A percentile compares a stretch with the other conserved stretches of the same genome.
phyloP scores from a whole-genome alignment of 805 yeast species.

The Danielia oregonensis region DNA sequence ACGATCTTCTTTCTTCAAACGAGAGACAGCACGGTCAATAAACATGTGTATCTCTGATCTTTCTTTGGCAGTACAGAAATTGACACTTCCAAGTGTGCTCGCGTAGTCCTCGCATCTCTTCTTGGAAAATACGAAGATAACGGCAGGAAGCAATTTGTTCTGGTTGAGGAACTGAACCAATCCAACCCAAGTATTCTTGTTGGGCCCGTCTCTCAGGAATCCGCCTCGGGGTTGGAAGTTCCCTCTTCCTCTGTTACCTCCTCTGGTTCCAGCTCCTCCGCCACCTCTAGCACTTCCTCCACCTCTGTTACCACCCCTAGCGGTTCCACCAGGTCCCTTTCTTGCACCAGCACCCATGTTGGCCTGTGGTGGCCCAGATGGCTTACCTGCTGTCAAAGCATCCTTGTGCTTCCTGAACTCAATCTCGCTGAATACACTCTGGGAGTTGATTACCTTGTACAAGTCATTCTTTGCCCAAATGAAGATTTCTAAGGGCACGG shows the following conservation, averaged over 20 bases:
- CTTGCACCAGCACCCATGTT: constrained; percentile 38
- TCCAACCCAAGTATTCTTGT: constrained; percentile 72
- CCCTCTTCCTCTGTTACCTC: constrained; percentile 36
- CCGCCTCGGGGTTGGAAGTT: constrained; percentile 20
- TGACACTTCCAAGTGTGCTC: constrained; percentile 64
- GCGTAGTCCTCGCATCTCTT: constrained; percentile 94
- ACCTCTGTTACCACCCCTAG: constrained; percentile 40
- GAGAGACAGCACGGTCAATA: constrained; percentile 80
- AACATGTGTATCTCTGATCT: constrained; percentile 91
- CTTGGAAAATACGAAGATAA: constrained; percentile 88
- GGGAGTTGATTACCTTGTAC: constrained; percentile 69
- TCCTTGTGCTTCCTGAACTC: constrained; percentile 63
- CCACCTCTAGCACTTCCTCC: constrained; percentile 44
- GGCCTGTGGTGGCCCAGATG: constrained; percentile 33
- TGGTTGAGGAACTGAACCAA: constrained; percentile 67
- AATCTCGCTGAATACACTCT: constrained; percentile 61
- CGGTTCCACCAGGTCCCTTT: constrained; percentile 42
- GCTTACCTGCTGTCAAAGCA: constrained; percentile 38
- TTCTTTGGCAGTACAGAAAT: constrained; percentile 81
- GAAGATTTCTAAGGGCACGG: constrained; percentile 87
- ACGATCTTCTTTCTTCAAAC: constrained; percentile 88
- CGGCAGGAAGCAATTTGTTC: constrained; percentile 81
- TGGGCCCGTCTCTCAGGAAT: constrained; percentile 59
- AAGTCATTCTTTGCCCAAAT: constrained; percentile 78
- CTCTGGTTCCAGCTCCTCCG: constrained; percentile 22